A percentile compares a stretch with the other conserved stretches of the same genome.
phyloP scores from a whole-genome alignment of 805 yeast genomes.

The Geotrichum ghanense region DNA sequence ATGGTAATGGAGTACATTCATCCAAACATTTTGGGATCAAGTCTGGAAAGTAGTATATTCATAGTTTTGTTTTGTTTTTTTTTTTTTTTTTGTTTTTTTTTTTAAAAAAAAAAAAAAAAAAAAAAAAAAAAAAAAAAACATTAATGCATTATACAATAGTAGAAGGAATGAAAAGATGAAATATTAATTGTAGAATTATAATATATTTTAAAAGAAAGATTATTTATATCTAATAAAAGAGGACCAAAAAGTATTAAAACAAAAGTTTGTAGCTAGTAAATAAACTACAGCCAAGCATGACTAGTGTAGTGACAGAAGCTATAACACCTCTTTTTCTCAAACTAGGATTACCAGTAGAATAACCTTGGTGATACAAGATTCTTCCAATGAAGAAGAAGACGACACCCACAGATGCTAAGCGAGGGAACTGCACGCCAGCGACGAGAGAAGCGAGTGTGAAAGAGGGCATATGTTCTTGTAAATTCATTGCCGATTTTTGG shows the following conservation, averaged over 20 bases:
- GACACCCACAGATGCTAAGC: not conserved
- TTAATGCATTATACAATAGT: too few species aligned
- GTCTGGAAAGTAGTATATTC: not conserved
- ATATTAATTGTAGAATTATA: too few species aligned
- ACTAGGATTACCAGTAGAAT: not conserved
- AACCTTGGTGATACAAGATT: not conserved
- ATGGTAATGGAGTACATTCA: not conserved
- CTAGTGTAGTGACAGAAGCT: not conserved
- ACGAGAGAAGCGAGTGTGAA: not conserved
- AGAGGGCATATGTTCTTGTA: not conserved
- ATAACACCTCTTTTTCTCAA: not conserved
- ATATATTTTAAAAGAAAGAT: too few species aligned
- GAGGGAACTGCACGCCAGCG: not conserved
- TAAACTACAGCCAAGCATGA: too few species aligned
- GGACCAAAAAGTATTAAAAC: too few species aligned
- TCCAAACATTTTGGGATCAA: not conserved
- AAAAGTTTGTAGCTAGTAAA: too few species aligned
- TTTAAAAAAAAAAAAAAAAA: too few species aligned
- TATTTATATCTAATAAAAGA: too few species aligned
- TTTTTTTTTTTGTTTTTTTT: too few species aligned
- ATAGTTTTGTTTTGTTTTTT: too few species aligned
- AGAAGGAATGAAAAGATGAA: too few species aligned
- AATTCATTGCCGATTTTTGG: not conserved
- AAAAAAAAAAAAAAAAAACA: too few species aligned
- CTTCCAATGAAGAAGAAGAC: not conserved